Percentiles rank a stretch among this genome's conserved stretches.
Conservation (phyloP, 352 stramenopile genomes). For the Blastocystis sp. region DNA sequence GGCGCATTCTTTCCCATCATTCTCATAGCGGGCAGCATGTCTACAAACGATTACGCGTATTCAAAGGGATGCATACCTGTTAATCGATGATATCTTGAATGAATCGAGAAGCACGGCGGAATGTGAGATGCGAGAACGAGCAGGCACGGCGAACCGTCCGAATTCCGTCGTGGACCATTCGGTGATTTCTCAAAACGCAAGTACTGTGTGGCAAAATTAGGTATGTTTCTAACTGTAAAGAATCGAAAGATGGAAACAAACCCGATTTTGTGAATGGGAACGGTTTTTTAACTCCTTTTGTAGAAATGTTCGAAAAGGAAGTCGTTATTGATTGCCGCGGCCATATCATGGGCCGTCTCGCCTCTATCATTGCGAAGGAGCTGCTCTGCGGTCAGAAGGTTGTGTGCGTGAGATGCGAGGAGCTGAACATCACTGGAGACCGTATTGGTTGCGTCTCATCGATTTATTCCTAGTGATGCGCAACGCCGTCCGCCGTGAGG, state of each 20-base stretch:
- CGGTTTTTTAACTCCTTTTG: constrained; percentile 87
- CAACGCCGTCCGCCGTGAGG: neutral
- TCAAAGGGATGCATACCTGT: neutral
- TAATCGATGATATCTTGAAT: neutral
- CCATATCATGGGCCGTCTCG: constrained; percentile 92
- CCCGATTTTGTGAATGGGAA: constrained; percentile 84
- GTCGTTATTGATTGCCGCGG: constrained; percentile 88
- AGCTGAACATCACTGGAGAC: constrained; percentile 77
- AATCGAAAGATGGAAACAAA: neutral
- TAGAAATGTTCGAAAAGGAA: constrained; percentile 53
- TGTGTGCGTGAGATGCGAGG: constrained; percentile 86
- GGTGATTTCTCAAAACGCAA: neutral
- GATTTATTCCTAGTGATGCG: neutral
- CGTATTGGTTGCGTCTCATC: neutral
- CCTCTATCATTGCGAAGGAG: constrained; percentile 94
- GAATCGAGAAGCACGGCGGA: neutral
- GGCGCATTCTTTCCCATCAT: constrained; percentile 39
- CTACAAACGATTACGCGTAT: neutral
- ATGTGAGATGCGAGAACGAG: neutral
- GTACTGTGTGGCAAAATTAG: neutral
- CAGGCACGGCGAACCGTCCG: neutral
- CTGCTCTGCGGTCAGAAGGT: constrained; percentile 92
- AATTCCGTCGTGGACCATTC: neutral
- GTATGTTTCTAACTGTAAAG: neutral
- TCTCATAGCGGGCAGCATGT: neutral